A percentile compares a stretch with the other conserved stretches of the same genome.
These are phyloP conservation scores for Emergomyces orientalis DNA, from an alignment of 2,329 filamentous ascomycete species.

Conservation along the genomic window DNA sequence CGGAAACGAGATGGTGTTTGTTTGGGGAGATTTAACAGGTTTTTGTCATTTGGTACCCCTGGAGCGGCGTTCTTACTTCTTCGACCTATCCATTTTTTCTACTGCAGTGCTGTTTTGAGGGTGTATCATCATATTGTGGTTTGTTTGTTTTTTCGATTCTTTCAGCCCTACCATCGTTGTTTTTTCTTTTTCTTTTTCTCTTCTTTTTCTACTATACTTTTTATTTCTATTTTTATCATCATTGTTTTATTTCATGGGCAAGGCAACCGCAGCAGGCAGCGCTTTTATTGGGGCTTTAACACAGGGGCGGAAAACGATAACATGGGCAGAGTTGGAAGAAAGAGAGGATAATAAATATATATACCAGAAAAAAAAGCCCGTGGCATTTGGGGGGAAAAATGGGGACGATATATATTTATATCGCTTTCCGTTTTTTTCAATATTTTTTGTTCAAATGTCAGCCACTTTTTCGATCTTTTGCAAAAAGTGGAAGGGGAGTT, in stretches of 20 bases:
- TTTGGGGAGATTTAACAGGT: conserved; percentile 5
- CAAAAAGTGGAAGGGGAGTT: not conserved
- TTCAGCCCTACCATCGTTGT: not conserved
- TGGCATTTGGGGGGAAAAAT: conserved; percentile 6
- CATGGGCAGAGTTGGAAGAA: not conserved
- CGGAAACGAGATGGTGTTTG: conserved; percentile 11
- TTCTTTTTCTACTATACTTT: conserved; percentile 10
- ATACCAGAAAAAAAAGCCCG: conserved; percentile 12
- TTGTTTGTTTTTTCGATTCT: not conserved
- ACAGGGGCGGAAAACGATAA: not conserved
- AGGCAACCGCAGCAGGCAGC: conserved; percentile 8
- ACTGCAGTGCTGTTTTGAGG: conserved; percentile 10
- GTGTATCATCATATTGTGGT: conserved; percentile 2
- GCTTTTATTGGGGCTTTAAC: not conserved
- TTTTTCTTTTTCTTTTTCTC: conserved; percentile 9
- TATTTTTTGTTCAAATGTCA: not conserved
- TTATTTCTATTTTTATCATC: conserved; percentile 14
- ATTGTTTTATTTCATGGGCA: conserved; percentile 12
- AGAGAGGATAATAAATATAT: not conserved
- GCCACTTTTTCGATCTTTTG: not conserved
- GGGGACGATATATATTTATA: too few species aligned
- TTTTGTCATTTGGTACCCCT: not conserved
- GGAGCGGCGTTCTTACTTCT: conserved; percentile 12
- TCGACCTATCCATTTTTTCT: not conserved
- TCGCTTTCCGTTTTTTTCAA: not conserved